Conservation (phyloP, 257 asterid species). For the Jaltomata sinuosa region DNA sequence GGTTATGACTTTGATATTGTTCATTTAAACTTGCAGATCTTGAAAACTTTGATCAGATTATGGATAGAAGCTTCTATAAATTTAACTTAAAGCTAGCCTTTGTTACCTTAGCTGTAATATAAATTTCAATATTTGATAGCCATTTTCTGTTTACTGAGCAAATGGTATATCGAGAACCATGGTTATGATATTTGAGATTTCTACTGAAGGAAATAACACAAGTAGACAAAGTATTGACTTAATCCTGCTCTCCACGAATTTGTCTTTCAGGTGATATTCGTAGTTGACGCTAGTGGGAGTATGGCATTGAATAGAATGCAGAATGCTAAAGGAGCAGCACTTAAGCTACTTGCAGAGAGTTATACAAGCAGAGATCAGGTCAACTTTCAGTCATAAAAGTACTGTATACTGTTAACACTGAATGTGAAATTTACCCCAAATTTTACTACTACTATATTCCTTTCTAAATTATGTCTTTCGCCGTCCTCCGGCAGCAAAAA, state of each 20-base stretch:
- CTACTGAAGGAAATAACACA: neutral
- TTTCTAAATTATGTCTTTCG: neutral
- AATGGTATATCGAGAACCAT: neutral
- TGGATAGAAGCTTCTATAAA: neutral
- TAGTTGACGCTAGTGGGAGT: slow-evolving; percentile 99
- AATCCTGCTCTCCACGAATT: neutral
- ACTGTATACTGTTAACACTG: neutral
- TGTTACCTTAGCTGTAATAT: neutral
- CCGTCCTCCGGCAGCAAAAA: neutral
- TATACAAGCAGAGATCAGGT: slow-evolving; percentile 99
- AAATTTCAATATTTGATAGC: neutral
- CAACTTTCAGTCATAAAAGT: neutral
- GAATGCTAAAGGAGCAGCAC: slow-evolving; percentile 99
- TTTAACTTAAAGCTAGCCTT: neutral
- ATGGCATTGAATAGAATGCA: slow-evolving; percentile 99
- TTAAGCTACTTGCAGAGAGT: slow-evolving; percentile 91
- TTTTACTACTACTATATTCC: neutral
- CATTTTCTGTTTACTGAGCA: neutral
- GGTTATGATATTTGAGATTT: neutral
- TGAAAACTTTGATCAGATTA: neutral
- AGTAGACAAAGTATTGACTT: neutral
- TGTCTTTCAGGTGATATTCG: slow-evolving; percentile 74
- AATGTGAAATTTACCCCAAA: neutral
- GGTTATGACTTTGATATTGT: neutral
- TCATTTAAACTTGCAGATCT: neutral